A percentile compares a stretch with the other conserved stretches of the same genome.
Evolutionary conservation across 2,329 filamentous ascomycete genomes (phyloP).

Genomic region (Sporothrix pseudoabietina): DNA sequence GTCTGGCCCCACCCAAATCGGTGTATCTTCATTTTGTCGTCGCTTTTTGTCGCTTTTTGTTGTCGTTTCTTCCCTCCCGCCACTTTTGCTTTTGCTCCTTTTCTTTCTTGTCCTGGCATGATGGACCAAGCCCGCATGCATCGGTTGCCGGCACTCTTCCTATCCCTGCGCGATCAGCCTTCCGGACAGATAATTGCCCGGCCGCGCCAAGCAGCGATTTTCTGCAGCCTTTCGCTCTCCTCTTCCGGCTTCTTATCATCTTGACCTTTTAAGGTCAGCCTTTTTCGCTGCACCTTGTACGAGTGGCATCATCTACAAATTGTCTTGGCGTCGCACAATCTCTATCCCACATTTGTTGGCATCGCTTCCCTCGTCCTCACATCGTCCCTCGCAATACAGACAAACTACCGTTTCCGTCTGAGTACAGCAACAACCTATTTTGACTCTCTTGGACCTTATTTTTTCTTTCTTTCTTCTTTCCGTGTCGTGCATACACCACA

Average conservation of each 20-base stretch:
- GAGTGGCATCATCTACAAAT: background rate
- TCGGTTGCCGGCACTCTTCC: background rate
- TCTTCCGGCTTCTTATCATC: background rate
- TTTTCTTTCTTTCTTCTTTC: background rate
- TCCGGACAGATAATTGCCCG: conserved; percentile 10
- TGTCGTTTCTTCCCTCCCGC: background rate
- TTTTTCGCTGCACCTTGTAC: background rate
- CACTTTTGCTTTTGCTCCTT: background rate
- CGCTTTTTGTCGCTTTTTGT: background rate
- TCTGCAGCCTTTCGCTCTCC: background rate
- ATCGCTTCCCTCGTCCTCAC: background rate
- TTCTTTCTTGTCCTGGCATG: background rate
- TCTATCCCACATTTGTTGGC: background rate
- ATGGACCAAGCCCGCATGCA: background rate
- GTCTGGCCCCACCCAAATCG: background rate
- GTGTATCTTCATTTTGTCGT: background rate
- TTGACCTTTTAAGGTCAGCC: background rate
- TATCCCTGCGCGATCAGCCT: background rate
- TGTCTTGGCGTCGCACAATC: background rate
- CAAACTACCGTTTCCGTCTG: background rate
- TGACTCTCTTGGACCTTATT: background rate
- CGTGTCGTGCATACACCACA: background rate
- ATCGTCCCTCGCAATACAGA: conserved; percentile 7
- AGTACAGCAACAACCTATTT: background rate
- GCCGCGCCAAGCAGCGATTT: background rate